Percentiles rank a stretch among this genome's conserved stretches.
Evolutionary conservation across 495 filamentous ascomycete genomes (phyloP).

Genomic region (Patellaria atrata): DNA sequence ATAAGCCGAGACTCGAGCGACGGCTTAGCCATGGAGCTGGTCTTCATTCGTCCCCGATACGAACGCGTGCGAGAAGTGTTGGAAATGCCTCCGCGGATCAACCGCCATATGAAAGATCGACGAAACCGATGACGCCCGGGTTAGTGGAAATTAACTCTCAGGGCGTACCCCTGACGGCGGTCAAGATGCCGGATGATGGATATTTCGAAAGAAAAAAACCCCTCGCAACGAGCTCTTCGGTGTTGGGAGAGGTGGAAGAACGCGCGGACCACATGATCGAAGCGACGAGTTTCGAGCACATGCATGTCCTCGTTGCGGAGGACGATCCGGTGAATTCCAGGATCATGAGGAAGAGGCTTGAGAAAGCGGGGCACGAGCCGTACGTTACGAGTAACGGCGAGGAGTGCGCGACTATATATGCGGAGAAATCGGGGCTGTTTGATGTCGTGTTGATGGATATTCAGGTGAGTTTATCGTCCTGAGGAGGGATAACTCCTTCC

Average conservation of each 20-base stretch:
- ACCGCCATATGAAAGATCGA: conserved; percentile 20
- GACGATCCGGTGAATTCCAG: conserved; percentile 89
- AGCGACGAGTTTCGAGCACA: conserved; percentile 24
- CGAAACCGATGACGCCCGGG: conserved; percentile 23
- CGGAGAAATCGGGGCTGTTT: conserved; percentile 41
- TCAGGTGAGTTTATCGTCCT: conserved; percentile 42
- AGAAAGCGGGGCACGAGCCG: conserved; percentile 64
- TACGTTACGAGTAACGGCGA: conserved; percentile 69
- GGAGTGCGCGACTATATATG: conserved; percentile 62
- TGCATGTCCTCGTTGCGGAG: conserved; percentile 70
- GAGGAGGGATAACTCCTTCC: background rate
- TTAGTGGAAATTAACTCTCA: conserved; percentile 30
- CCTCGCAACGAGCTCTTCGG: conserved; percentile 7
- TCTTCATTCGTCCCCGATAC: background rate
- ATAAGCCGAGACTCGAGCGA: conserved; percentile 19
- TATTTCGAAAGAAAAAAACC: conserved; percentile 1
- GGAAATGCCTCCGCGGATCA: background rate
- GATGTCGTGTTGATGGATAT: conserved; percentile 96
- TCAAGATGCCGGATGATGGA: conserved; percentile 29
- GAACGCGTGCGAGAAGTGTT: conserved; percentile 9
- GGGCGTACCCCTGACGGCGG: conserved; percentile 29
- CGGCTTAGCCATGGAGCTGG: conserved; percentile 5
- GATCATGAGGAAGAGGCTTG: conserved; percentile 70
- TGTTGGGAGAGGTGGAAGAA: conserved; percentile 5
- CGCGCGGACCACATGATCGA: background rate